Percentiles rank a stretch among this genome's conserved stretches.
Conservation (phyloP, 768 basidiomycete genomes). For the Rhizopogon rudus region DNA sequence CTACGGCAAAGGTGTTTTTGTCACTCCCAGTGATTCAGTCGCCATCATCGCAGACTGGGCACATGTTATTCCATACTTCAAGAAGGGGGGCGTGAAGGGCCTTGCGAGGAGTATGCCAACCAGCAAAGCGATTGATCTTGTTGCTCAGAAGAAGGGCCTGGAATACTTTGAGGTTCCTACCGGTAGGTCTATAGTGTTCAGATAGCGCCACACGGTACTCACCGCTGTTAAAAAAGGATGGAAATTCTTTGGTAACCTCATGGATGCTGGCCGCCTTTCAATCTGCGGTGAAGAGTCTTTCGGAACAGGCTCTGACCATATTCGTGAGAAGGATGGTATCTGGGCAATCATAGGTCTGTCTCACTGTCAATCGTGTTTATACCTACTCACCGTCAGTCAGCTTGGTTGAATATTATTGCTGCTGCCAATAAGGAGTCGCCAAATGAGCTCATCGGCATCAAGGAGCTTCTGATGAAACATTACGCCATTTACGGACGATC, state of each 20-base stretch:
- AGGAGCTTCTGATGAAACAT: slow-evolving; percentile 82
- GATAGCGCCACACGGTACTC: background rate
- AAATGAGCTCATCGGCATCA: slow-evolving; percentile 80
- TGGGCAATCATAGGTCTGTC: slow-evolving; percentile 92
- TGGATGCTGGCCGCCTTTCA: slow-evolving; percentile 97
- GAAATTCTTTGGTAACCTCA: slow-evolving; percentile 99
- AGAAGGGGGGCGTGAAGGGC: slow-evolving; percentile 85
- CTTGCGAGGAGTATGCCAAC: slow-evolving; percentile 98
- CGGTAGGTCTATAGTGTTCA: slow-evolving; percentile 39
- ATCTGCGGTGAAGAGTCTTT: slow-evolving; percentile 99
- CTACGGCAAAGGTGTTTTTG: slow-evolving; percentile 96
- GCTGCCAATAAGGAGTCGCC: slow-evolving; percentile 78
- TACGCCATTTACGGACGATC: slow-evolving; percentile 93
- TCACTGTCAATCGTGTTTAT: slow-evolving; percentile 1
- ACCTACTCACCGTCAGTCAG: slow-evolving; percentile 33
- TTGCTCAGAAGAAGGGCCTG: slow-evolving; percentile 89
- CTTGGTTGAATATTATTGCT: slow-evolving; percentile 96
- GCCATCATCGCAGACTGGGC: slow-evolving; percentile 99
- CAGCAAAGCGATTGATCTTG: slow-evolving; percentile 92
- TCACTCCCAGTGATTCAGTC: slow-evolving; percentile 96
- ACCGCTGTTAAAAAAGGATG: slow-evolving; percentile 53
- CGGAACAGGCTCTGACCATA: slow-evolving; percentile 99
- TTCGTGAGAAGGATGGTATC: slow-evolving; percentile 98
- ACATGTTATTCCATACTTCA: slow-evolving; percentile 88
- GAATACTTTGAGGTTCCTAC: slow-evolving; percentile 97